These are phyloP conservation scores for Barnettozyma vustinii DNA, from an alignment of 805 yeast species.

Conservation along the genomic window DNA sequence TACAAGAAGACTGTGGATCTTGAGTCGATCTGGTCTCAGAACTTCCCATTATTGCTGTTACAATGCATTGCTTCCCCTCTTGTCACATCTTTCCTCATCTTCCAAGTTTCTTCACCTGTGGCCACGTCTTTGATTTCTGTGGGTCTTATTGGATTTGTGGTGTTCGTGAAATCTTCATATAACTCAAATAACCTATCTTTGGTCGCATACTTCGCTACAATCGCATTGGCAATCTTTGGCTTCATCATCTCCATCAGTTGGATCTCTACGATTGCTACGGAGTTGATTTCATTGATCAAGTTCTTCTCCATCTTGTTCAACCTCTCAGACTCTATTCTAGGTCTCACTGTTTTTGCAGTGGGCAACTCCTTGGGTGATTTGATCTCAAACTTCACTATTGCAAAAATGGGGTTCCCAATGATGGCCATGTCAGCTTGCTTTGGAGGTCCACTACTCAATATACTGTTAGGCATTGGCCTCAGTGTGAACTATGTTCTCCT, in stretches of 20 bases:
- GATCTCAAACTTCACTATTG: conserved; percentile 77
- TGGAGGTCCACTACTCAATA: conserved; percentile 84
- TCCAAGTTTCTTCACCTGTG: conserved; percentile 1
- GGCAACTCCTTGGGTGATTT: conserved; percentile 93
- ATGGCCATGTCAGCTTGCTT: conserved; percentile 95
- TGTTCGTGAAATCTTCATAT: conserved; percentile 5
- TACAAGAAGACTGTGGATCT: conserved; percentile 21
- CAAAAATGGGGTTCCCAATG: conserved; percentile 78
- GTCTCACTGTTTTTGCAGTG: conserved; percentile 84
- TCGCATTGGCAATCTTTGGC: conserved; percentile 41
- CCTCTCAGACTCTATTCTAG: conserved; percentile 75
- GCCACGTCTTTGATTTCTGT: neutral
- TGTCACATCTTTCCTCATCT: conserved; percentile 10
- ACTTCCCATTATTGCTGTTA: conserved; percentile 20
- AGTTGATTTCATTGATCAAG: conserved; percentile 59
- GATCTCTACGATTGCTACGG: conserved; percentile 46
- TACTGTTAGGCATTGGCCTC: conserved; percentile 74
- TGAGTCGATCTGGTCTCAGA: conserved; percentile 17
- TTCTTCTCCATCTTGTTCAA: conserved; percentile 53
- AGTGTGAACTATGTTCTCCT: conserved; percentile 50
- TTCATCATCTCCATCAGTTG: conserved; percentile 65
- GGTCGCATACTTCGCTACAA: neutral
- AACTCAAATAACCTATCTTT: neutral
- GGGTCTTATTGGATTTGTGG: conserved; percentile 5
- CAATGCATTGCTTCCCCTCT: conserved; percentile 31